Conservation (phyloP, 164 flowering plant genomes). For the Litsea cubeba region DNA sequence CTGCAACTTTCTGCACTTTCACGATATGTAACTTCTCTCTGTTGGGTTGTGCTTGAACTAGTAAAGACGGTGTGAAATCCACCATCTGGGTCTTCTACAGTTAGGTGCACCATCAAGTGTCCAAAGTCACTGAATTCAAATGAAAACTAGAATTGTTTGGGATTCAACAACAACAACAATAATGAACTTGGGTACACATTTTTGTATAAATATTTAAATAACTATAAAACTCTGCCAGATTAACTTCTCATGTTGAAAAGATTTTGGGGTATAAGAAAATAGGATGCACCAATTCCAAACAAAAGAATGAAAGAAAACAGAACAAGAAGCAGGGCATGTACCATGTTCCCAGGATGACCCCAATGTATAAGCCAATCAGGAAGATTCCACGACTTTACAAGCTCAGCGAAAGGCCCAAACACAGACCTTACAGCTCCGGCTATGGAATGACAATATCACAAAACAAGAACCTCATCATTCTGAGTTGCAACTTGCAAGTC, state of each 20-base stretch:
- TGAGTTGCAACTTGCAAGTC: too few species aligned
- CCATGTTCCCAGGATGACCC: conserved; percentile 99
- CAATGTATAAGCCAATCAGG: conserved; percentile 96
- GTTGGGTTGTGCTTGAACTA: background rate
- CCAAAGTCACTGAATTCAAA: background rate
- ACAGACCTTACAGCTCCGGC: conserved; percentile 58
- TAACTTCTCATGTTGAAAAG: background rate
- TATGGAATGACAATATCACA: conserved; percentile 14
- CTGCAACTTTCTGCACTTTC: background rate
- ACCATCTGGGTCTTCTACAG: background rate
- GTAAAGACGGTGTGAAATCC: background rate
- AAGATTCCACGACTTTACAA: conserved; percentile 63
- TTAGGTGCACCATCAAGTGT: too few species aligned
- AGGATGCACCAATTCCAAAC: background rate
- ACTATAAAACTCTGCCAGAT: background rate
- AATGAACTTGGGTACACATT: too few species aligned
- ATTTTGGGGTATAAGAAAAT: background rate
- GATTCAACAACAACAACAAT: background rate
- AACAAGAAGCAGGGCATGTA: conserved; percentile 14
- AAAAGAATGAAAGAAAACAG: background rate
- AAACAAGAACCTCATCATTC: background rate
- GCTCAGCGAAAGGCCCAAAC: conserved; percentile 74
- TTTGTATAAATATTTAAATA: background rate
- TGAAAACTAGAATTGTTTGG: background rate
- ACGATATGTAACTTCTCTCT: background rate